phyloP scores from a whole-genome alignment of 345 rosid genomes.

The Moricandia moricandioides region DNA sequence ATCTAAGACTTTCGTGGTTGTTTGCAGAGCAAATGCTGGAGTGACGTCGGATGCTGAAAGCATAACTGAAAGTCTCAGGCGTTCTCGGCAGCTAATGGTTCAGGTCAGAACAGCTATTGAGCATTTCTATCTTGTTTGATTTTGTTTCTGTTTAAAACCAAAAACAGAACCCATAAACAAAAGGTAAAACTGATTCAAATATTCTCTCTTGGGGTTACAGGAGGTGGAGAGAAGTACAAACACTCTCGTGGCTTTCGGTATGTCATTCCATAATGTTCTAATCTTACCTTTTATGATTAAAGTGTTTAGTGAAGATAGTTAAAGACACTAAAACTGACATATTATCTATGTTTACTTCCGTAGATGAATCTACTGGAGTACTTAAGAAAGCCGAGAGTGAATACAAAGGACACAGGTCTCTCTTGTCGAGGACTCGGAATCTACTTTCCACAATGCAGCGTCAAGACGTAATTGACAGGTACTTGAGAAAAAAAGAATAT shows the following conservation, averaged over 20 bases:
- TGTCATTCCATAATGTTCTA: constrained; percentile 35
- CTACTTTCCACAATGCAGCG: constrained; percentile 90
- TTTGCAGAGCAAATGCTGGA: constrained; percentile 82
- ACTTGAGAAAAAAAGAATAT: background rate
- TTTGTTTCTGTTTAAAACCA: background rate
- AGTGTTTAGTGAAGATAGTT: constrained; percentile 8
- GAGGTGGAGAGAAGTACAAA: constrained; percentile 91
- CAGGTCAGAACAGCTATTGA: constrained; percentile 51
- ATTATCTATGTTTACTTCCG: background rate
- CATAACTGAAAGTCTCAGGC: constrained; percentile 95
- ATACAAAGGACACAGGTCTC: constrained; percentile 86
- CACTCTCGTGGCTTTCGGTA: constrained; percentile 79
- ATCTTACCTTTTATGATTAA: background rate
- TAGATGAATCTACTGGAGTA: constrained; percentile 86
- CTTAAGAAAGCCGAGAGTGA: constrained; percentile 85
- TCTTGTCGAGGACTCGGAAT: constrained; percentile 77
- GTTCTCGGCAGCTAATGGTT: constrained; percentile 91
- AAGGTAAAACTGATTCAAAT: background rate
- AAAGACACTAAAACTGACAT: background rate
- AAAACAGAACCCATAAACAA: background rate
- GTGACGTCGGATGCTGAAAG: constrained; percentile 96
- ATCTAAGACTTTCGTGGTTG: constrained; percentile 4
- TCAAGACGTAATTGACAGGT: constrained; percentile 90
- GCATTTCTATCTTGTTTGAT: background rate
- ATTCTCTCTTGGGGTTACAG: constrained; percentile 41